Conservation (phyloP, 169 alveolate genomes). For the Babesia sp. region DNA sequence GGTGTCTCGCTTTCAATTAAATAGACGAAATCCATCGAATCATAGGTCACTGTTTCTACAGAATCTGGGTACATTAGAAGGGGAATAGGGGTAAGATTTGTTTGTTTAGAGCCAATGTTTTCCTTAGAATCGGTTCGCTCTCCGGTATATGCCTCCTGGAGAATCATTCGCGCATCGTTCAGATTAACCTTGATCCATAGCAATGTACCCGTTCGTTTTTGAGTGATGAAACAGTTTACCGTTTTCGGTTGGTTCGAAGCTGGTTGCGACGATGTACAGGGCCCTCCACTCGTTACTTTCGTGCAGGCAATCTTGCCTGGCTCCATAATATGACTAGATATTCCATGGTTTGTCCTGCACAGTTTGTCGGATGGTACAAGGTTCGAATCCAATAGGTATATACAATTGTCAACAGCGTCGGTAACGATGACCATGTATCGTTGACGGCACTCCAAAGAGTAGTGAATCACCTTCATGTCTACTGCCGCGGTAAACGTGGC, state of each 20-base stretch:
- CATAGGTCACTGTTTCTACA: conserved; percentile 48
- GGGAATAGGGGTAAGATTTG: not conserved
- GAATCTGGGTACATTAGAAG: conserved; percentile 28
- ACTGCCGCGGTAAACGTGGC: conserved; percentile 28
- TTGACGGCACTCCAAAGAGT: conserved; percentile 17
- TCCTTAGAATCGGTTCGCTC: not conserved
- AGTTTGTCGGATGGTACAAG: conserved; percentile 20
- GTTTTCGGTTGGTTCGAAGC: not conserved
- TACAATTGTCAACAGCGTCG: conserved; percentile 46
- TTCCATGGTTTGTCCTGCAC: conserved; percentile 3
- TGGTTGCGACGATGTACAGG: not conserved
- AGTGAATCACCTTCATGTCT: conserved; percentile 58
- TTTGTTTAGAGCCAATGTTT: not conserved
- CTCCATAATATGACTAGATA: conserved; percentile 1
- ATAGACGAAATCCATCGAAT: conserved; percentile 34
- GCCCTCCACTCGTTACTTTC: not conserved
- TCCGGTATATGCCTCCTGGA: conserved; percentile 25
- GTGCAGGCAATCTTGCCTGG: conserved; percentile 57
- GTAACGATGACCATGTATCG: conserved; percentile 33
- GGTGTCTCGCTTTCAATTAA: conserved; percentile 39
- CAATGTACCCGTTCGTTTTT: conserved; percentile 38
- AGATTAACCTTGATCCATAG: conserved; percentile 48
- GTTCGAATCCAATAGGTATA: conserved; percentile 21
- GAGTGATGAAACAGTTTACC: conserved; percentile 46
- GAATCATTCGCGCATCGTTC: not conserved